phyloP scores from a whole-genome alignment of 2,329 filamentous ascomycete genomes.

The Colletotrichum tropicale region DNA sequence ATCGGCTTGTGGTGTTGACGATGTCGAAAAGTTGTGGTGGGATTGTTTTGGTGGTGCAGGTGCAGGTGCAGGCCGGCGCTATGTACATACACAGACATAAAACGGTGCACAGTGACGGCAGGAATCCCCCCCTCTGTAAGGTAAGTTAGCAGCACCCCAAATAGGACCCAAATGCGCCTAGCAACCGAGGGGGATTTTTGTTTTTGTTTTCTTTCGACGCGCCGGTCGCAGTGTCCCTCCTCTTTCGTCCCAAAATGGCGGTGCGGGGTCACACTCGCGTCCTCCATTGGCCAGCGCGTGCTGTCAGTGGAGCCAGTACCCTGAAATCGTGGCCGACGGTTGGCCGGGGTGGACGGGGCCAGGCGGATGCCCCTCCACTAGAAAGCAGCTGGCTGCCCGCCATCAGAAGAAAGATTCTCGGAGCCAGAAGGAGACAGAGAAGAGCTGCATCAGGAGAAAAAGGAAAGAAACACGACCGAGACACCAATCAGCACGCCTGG shows the following conservation, averaged over 20 bases:
- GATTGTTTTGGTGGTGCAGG: background rate
- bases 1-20: background rate
- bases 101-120: background rate
- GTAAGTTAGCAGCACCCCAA: background rate
- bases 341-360: background rate
- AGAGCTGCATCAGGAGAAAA: background rate
- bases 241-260: background rate
- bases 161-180: slow-evolving; percentile 17
- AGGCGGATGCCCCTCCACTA: slow-evolving; percentile 4
- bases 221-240: background rate
- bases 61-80: background rate
- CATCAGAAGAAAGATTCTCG: background rate
- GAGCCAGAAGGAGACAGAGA: background rate
- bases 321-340: background rate
- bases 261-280: background rate
- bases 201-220: slow-evolving; percentile 35
- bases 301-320: background rate
- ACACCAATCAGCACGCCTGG: background rate
- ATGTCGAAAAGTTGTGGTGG: background rate
- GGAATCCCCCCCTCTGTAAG: background rate
- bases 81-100: background rate
- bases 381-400: background rate
- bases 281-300: background rate
- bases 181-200: slow-evolving; percentile 28
- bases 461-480: background rate